Evolutionary conservation across 2,329 filamentous ascomycete species (phyloP).

Genomic region (Stachybotrys chlorohalonatus): DNA sequence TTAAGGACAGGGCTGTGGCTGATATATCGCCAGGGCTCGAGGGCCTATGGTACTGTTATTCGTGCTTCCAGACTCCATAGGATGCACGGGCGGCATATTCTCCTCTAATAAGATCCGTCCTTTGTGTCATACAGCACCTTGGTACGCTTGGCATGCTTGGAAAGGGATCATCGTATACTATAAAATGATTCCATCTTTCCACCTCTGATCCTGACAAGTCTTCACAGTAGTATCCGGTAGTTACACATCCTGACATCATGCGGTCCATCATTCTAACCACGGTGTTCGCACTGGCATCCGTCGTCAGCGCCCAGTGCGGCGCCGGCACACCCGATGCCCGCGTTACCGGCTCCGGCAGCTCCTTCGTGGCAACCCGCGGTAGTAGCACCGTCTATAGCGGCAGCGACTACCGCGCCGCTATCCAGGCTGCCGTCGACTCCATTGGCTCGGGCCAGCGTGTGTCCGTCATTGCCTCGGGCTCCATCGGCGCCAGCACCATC

Average conservation of each 20-base stretch:
- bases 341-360: constrained; percentile 1
- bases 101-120: neutral
- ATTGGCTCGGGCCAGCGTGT: constrained; percentile 1
- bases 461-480: constrained; percentile 1
- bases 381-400: neutral
- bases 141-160: neutral
- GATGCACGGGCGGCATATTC: neutral
- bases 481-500: constrained; percentile 1
- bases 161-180: neutral
- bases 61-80: neutral
- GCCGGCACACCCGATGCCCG: neutral
- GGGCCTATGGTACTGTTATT: neutral
- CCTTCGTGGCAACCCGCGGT: neutral
- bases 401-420: constrained; percentile 1
- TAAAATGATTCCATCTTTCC: neutral
- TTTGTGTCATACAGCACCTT: neutral
- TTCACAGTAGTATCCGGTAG: too few relatives aligned
- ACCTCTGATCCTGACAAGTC: too few relatives aligned
- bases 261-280: neutral
- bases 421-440: constrained; percentile 1
- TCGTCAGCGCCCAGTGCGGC: neutral
- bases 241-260: neutral
- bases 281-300: neutral
- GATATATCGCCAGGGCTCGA: neutral
- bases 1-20: neutral